Percentiles rank a stretch among this genome's conserved stretches.
These are phyloP conservation scores for Fraxinus sp. DNA, from an alignment of 305 asterid genomes.

Conservation along the genomic window DNA sequence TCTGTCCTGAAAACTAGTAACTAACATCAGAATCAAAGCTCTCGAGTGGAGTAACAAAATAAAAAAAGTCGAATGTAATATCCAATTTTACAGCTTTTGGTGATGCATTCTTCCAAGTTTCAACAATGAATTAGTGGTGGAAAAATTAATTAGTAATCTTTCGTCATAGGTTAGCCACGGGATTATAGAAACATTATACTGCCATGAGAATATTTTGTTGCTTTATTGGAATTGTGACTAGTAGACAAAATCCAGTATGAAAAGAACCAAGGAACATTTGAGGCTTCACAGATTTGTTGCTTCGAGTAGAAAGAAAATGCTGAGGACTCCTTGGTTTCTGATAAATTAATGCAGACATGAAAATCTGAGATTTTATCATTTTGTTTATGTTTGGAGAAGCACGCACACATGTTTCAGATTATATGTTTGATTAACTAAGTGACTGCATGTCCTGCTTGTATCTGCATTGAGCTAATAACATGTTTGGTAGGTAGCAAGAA, in stretches of 20 bases:
- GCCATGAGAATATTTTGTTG: neutral
- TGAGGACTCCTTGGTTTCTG: neutral
- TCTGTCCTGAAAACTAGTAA: neutral
- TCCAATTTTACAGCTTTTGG: neutral
- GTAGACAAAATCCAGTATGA: neutral
- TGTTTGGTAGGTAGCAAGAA: neutral
- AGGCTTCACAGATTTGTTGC: neutral
- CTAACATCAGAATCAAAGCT: neutral
- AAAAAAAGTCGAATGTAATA: neutral
- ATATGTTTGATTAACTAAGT: neutral
- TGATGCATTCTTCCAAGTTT: neutral
- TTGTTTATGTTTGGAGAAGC: neutral
- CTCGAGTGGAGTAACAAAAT: neutral
- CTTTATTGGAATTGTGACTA: neutral
- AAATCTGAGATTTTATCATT: neutral
- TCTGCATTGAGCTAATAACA: neutral
- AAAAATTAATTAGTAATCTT: neutral
- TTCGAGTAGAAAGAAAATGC: neutral
- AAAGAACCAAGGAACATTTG: neutral
- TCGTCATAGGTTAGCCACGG: neutral
- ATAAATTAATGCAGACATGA: neutral
- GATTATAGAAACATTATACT: neutral
- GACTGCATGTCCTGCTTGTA: neutral
- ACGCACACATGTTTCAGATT: neutral
- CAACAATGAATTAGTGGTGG: neutral